These are phyloP conservation scores for Phytophthora hybrid DNA, from an alignment of 352 stramenopile species.

Conservation along the genomic window DNA sequence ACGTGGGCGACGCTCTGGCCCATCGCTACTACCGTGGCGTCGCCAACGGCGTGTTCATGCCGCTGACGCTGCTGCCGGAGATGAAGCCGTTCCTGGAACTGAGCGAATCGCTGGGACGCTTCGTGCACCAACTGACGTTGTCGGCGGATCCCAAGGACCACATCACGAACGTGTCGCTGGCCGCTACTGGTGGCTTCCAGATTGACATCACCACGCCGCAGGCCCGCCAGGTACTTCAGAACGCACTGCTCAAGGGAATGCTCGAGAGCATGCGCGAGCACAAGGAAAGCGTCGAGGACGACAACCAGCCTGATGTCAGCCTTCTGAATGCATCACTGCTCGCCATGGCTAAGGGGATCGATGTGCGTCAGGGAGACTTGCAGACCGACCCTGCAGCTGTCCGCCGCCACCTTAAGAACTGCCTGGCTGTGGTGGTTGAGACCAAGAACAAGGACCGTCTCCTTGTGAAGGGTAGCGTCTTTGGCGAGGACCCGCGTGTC, in stretches of 20 bases:
- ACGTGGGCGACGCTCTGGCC: conserved; percentile 76
- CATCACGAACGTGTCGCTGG: conserved; percentile 73
- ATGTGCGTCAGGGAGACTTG: conserved; percentile 78
- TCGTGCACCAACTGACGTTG: conserved; percentile 72
- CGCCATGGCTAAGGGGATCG: conserved; percentile 79
- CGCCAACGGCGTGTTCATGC: conserved; percentile 88
- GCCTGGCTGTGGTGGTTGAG: conserved; percentile 75
- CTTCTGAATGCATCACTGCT: conserved; percentile 78
- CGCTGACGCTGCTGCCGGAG: conserved; percentile 75
- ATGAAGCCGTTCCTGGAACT: conserved; percentile 86
- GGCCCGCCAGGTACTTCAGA: conserved; percentile 76
- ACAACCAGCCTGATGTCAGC: conserved; percentile 41
- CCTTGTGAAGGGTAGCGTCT: conserved; percentile 82
- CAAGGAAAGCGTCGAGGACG: conserved; percentile 19
- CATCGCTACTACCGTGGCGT: conserved; percentile 80
- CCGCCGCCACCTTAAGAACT: conserved; percentile 81
- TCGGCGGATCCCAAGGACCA: conserved; percentile 70
- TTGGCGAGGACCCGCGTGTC: conserved; percentile 82
- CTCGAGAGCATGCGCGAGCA: conserved; percentile 64
- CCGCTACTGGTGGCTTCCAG: conserved; percentile 67
- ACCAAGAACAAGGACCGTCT: conserved; percentile 64
- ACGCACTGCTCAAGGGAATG: conserved; percentile 78
- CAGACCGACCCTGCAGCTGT: conserved; percentile 43
- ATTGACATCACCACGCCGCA: conserved; percentile 84
- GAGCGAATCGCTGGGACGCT: conserved; percentile 73